Base-by-base conservation (phyloP, 345 rosid genomes). In the Salix udensis region DNA sequence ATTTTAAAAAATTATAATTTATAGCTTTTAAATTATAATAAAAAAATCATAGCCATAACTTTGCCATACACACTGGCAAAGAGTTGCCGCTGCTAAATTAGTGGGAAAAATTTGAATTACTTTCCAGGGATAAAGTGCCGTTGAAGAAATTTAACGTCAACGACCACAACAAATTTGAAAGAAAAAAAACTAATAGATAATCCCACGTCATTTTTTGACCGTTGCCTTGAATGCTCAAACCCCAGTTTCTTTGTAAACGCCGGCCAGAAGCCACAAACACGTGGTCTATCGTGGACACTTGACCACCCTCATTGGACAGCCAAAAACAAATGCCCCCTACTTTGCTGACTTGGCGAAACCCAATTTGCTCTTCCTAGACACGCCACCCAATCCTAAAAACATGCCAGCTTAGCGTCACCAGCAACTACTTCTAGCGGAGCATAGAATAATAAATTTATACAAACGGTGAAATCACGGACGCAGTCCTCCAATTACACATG, bases 131-230 rank as follows among this genome's bases (percentile, higher is more conserved):
- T 10, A 65, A 31, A 30, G 24, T 24, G 55, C 53, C 68, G 50
- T 71, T 71, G 40, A 19, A 58, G 31, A 13, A 2, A 4, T 40
- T 34, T 26, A 70, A 70, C 19, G 11, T 10, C 16, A n/a, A 24
- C 60, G 18, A 37, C 37, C 5, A 34, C 16, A 36, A 26, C 60
- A 46, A 0, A 26, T 9, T 36, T 0, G 31, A 21, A 23, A 30
- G 5, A 34, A 4, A 21, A 6, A 39, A 37, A 36, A 21, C 24
- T 23, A 30, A 10, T 4, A 71, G 11, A 44, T 10, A 62, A 42
- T 31, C 62, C 80, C 65, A 71, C 80, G 71, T 65, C 72, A 71
- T 31, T 62, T 44, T 48, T 14, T 64, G 71, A 69, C 79, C 74
- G 79, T 70, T 61, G 24, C 74, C 24, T 40, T 3, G 42, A 15